Evolutionary conservation across 345 rosid species (phyloP), one percentile per base, ranked within the genome.

Genomic region (Erodium maritimum): DNA sequence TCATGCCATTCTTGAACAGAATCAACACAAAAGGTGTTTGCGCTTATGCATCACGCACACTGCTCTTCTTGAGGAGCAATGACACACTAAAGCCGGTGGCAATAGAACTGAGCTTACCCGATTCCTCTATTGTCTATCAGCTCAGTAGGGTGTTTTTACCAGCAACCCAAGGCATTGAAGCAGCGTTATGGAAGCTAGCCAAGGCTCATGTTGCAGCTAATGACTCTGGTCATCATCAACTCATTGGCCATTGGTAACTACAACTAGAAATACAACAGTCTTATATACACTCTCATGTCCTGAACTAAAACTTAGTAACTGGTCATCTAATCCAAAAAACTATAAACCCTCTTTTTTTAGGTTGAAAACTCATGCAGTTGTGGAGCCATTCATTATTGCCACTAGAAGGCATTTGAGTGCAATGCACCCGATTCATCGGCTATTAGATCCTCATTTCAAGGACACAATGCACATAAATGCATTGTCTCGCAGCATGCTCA

Each of bases 311-410:
- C 54, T n/a, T 21, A 0, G 17, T 1, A n/a, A 55, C 34, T 45
- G 23, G 17, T 21, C 1, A 58, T 18, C 19, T 24, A 29, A 22
- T 25, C 24, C 52, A 42, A 17, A 51, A 50, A 20, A 16, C 46
- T 0, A 12, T 19, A 18, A 37, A 50, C 22, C 42, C 45, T 13
- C 55, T 53, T 65, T 69, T 62, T 63, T 17, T 51, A 82, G 91
- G 91, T 79, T 85, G 75, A 82, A 82, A 56, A 82, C 91, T 54
- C 88, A 80, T 63, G 86, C 84, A 10, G 80, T 85, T 3, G 63
- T 78, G 4, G 88, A 85, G 80, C 91, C 91, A 42, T 78, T 82
- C 81, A 70, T 85, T 22, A 85, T 85, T 68, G 88, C 88, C 48
- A 74, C 81, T 4, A 76, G 86, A 66, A 80, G 91, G 65, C 84